A percentile compares a stretch with the other conserved stretches of the same genome.
phyloP scores from a whole-genome alignment of 257 asterid species.

The Paraleonurus japonicus region DNA sequence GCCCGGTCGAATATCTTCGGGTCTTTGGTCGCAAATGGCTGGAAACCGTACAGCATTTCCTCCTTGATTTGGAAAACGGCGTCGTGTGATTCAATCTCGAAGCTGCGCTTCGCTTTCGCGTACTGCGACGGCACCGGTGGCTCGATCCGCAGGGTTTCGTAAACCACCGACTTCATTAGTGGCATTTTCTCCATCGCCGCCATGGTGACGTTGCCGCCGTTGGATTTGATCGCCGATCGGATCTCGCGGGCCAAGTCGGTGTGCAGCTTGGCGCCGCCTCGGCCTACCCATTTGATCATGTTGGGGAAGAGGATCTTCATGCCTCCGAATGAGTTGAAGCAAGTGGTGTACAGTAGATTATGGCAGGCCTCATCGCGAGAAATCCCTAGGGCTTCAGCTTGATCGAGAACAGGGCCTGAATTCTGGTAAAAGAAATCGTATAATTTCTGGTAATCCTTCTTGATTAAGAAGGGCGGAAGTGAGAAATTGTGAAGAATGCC shows the following conservation, averaged over 20 bases:
- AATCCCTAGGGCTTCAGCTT: conserved; percentile 56
- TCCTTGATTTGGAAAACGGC: conserved; percentile 63
- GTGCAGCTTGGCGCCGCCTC: conserved; percentile 65
- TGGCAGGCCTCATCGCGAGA: conserved; percentile 81
- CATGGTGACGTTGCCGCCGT: conserved; percentile 57
- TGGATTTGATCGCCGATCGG: conserved; percentile 48
- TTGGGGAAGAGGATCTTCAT: conserved; percentile 72
- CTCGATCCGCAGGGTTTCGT: conserved; percentile 69
- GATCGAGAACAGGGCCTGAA: conserved; percentile 53
- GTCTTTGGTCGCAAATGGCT: conserved; percentile 82
- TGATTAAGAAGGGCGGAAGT: conserved; percentile 57
- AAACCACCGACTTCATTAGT: conserved; percentile 71
- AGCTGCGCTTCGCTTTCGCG: conserved; percentile 58
- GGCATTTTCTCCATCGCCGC: conserved; percentile 67
- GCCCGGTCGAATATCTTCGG: conserved; percentile 72
- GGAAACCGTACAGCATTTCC: conserved; percentile 68
- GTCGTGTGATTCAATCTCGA: conserved; percentile 73
- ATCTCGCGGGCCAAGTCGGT: conserved; percentile 58
- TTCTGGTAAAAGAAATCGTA: conserved; percentile 62
- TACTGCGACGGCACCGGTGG: conserved; percentile 85
- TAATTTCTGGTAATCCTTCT: conserved; percentile 54
- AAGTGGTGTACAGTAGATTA: conserved; percentile 65
- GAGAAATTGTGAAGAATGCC: conserved; percentile 53
- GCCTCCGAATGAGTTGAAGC: conserved; percentile 89
- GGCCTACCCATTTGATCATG: conserved; percentile 72